Base-by-base conservation (phyloP, 1,284 basidiomycete species). In the Schizopora paradoxa region DNA sequence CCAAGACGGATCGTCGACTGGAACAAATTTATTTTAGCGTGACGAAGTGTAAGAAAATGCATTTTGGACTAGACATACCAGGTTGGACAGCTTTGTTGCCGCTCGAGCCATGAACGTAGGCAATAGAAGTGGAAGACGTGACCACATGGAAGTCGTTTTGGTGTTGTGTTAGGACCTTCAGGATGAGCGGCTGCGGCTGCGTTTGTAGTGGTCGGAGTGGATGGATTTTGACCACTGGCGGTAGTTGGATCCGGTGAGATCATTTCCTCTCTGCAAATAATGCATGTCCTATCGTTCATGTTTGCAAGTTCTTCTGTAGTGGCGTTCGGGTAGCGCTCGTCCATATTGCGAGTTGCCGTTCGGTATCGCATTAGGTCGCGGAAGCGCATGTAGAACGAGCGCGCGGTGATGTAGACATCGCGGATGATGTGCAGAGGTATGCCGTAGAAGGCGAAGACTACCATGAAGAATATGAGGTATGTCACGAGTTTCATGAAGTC, bases 221-320 rank as follows among this genome's bases (percentile, higher is more conserved):
- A n/a, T 26, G 34, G 46, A 7, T 44, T 32, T 14, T 45, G 31
- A 14, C 39, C 31, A n/a, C 16, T 37, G 21, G 21, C 37, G 34
- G 51, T 52, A 40, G 47, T 36, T 11, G 54, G 43, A 4, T 44
- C 63, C 40, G 66, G 66, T 14, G 73, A 62, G 28, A 77, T 65
- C 91, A 99, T 94, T 61, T 99, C 95, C 66, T 99, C 95, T n/a
- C 96, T 78, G 61, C 96, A 98, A 56, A 99, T 98, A 59, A 99
- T 98, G 61, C 96, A 99, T 2, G 93, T 98, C 47, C 78, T 79
- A 66, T 99, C 96, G 41, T 78, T 84, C 73, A 86, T 82, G 6
- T 72, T 69, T 22, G 74, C 66, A 64, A 99, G 70, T 63, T 99
- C 95, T 47, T 82, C 86, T 49, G 79, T 75, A 1, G 88, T 90